Percentiles rank a stretch among this genome's conserved stretches.
phyloP scores from a whole-genome alignment of 495 filamentous ascomycete genomes.

The Penicillium egyptiacum region DNA sequence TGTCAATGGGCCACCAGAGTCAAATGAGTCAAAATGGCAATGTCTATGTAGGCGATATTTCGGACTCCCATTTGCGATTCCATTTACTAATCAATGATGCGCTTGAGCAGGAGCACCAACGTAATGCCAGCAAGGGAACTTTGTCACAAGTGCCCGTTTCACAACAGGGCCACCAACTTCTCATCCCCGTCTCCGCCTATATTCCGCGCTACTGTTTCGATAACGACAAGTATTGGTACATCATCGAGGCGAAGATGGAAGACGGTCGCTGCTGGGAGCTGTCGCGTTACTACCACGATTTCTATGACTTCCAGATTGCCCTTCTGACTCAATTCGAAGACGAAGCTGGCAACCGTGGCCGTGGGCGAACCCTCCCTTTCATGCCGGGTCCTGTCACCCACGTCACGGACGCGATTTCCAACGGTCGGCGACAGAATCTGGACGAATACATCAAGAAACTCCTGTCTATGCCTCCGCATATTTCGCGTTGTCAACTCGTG shows the following conservation, averaged over 20 bases:
- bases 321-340: conserved; percentile 91
- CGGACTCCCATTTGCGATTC: neutral
- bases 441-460: conserved; percentile 95
- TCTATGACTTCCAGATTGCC: conserved; percentile 97
- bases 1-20: conserved; percentile 60
- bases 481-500: conserved; percentile 77
- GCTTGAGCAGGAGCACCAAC: conserved; percentile 44
- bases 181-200: conserved; percentile 69
- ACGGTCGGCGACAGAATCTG: conserved; percentile 84
- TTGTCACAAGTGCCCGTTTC: conserved; percentile 30
- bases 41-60: conserved; percentile 41
- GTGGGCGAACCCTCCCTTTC: conserved; percentile 84
- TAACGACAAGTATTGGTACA: conserved; percentile 98
- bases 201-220: conserved; percentile 96
- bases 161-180: conserved; percentile 36
- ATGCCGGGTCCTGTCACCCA: conserved; percentile 98
- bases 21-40: conserved; percentile 47
- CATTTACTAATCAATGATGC: neutral
- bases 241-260: conserved; percentile 88
- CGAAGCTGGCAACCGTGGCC: conserved; percentile 79
- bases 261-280: conserved; percentile 91
- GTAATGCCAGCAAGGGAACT: conserved; percentile 46
- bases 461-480: conserved; percentile 77
- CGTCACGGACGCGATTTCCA: conserved; percentile 95
- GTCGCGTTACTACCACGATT: conserved; percentile 93